Evolutionary conservation across 148 eudicot species (phyloP), one percentile per base, ranked within the genome.

Genomic region (Polygonum aviculare): DNA sequence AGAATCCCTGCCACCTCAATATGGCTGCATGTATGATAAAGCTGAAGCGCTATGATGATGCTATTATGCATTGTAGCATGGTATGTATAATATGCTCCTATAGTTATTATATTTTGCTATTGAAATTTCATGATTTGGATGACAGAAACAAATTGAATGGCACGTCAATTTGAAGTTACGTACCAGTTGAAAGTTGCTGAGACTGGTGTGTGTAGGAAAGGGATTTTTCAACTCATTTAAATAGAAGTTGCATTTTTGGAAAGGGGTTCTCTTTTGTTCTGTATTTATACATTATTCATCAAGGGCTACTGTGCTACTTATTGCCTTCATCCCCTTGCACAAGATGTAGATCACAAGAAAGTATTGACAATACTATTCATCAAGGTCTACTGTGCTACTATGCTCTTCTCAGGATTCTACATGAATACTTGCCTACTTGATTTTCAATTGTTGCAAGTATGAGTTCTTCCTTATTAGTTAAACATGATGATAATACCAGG

Each of bases 1-100:
- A 95, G 86, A 95, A 89, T 80, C 97, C 97, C 38, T 95, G 97
- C 79, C 99, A 95, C 82, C 97, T 95, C 33, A 95, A 95, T 86
- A 89, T 88, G 79, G 97, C 99, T 78, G 97, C 97, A 41, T 95
- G 97, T 76, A 75, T 87, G 80, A 89, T 91, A 81, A 95, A 93
- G 87, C 96, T 92, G 77, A 80, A 87, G 78, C 91, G 90, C 62
- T 92, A 80, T 82, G 97, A 95, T 63, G 96, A 91, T 78, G 99
- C 99, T 78, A 90, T 95, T 45, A 87, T 78, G 39, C 99, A 95
- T 10, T 95, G 99, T 83, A 86, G 88, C 80, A 88, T 84, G 73
- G 99, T 95, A 91, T 16, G 93, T 82, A 77, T 69, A 55, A 47
- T 73, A 4, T 82, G 80, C 38, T 45, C 45, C 41, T 14, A 9